Evolutionary conservation across 345 rosid genomes (phyloP), one percentile per base, ranked within the genome.

Genomic region (Iberis pinnata): DNA sequence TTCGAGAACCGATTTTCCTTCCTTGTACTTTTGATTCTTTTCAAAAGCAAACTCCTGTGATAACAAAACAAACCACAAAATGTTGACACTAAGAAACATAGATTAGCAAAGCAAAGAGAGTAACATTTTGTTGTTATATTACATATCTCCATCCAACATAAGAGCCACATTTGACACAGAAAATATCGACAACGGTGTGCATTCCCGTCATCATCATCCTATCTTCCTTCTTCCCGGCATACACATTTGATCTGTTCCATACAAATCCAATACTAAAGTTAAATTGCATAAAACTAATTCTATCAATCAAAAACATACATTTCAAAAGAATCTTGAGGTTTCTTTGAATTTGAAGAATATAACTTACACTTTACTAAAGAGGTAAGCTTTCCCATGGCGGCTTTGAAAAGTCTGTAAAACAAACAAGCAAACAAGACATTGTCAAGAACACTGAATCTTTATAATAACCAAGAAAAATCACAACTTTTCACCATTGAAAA

Each of bases 381-480:
- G 97, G 76, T 88, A 93, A 66, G 99, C 99, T 78, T 77, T 83
- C 72, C 99, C 99, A 77, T 92, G 94, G 69, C 84, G 80, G 83
- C 72, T 5, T 41, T 81, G 88, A 78, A 92, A 92, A 39, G 86
- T 64, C 99, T 92, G 80, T 58, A 74, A 12, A 43, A 7, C 48
- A 9, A 19, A 29, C 55, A 29, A 29, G n/a, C n/a, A n/a, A 29
- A 29, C 33, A 29, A 29, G 10, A 29, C 8, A 29, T 29, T 29
- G 33, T 29, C 33, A 22, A 22, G 25, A 22, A 2, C 25, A 22
- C 25, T 22, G 25, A 22, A 3, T 22, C 25, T n/a, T n/a, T n/a
- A n/a, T n/a, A n/a, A n/a, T n/a, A n/a, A n/a, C n/a, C n/a, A n/a
- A n/a, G n/a, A n/a, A n/a, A n/a, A n/a, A n/a, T n/a, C n/a, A n/a